A percentile compares a stretch with the other conserved stretches of the same genome.
phyloP scores from a whole-genome alignment of 768 basidiomycete genomes.

The Boletales sp. region DNA sequence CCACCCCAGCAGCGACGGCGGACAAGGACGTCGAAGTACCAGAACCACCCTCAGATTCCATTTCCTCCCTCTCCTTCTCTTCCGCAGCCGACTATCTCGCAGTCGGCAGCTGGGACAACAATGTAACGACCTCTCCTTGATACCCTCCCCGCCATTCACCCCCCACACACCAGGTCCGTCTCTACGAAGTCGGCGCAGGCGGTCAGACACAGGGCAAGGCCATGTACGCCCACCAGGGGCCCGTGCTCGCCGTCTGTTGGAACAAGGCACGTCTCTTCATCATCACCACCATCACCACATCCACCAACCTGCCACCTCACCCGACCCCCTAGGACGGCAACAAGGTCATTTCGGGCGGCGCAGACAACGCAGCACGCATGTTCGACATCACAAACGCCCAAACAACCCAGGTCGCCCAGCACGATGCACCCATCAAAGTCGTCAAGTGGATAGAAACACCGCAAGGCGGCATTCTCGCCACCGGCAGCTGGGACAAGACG shows the following conservation, averaged over 20 bases:
- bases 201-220: constrained; percentile 88
- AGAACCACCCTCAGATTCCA: constrained; percentile 82
- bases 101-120: constrained; percentile 93
- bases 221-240: constrained; percentile 87
- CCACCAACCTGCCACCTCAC: constrained; percentile 5
- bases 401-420: constrained; percentile 79
- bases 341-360: constrained; percentile 88
- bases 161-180: constrained; percentile 59
- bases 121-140: constrained; percentile 41
- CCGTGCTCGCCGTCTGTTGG: constrained; percentile 88
- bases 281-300: background rate
- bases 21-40: constrained; percentile 81
- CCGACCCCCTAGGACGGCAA: constrained; percentile 64
- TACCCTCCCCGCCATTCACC: constrained; percentile 3
- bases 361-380: constrained; percentile 93
- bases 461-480: constrained; percentile 74
- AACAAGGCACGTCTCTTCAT: constrained; percentile 50
- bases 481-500: constrained; percentile 98
- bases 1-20: constrained; percentile 36
- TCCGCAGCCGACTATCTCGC: constrained; percentile 85
- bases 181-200: constrained; percentile 83
- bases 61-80: constrained; percentile 82
- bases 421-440: constrained; percentile 84
- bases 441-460: constrained; percentile 80
- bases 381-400: constrained; percentile 86